A percentile compares a stretch with the other conserved stretches of the same genome.
Evolutionary conservation across 2,329 filamentous ascomycete genomes (phyloP).

Genomic region (Fusarium euwallaceae): DNA sequence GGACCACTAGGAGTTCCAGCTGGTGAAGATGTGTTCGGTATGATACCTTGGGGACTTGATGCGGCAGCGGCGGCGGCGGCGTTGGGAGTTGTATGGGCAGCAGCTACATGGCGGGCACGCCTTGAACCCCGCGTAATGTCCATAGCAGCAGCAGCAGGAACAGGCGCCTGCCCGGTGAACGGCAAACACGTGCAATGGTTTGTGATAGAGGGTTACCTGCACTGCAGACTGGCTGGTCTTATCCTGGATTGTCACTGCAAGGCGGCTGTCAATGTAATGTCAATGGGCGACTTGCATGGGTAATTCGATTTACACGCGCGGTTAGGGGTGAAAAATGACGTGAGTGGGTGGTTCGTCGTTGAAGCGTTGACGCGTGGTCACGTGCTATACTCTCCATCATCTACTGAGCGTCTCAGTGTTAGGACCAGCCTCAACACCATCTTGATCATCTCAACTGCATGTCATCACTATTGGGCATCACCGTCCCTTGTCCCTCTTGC

Average conservation of each 20-base stretch:
- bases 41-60: conserved; percentile 25
- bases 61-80: conserved; percentile 15
- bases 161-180: not conserved
- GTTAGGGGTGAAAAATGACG: conserved; percentile 17
- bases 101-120: conserved; percentile 40
- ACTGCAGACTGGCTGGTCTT: not conserved
- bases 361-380: conserved; percentile 29
- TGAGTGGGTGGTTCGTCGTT: conserved; percentile 15
- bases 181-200: conserved; percentile 3
- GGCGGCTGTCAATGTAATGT: not conserved
- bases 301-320: conserved; percentile 23
- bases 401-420: not conserved
- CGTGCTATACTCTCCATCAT: conserved; percentile 9
- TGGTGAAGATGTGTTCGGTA: conserved; percentile 36
- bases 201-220: not conserved
- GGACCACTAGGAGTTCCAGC: conserved; percentile 30
- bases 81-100: conserved; percentile 25
- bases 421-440: not conserved
- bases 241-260: not conserved
- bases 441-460: not conserved
- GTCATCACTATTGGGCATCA: not conserved
- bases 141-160: conserved; percentile 9
- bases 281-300: conserved; percentile 2
- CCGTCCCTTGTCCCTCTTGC: not conserved
- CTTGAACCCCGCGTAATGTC: conserved; percentile 38